Conservation (phyloP, 2,329 filamentous ascomycete species). For the Scedosporium dehoogii region DNA sequence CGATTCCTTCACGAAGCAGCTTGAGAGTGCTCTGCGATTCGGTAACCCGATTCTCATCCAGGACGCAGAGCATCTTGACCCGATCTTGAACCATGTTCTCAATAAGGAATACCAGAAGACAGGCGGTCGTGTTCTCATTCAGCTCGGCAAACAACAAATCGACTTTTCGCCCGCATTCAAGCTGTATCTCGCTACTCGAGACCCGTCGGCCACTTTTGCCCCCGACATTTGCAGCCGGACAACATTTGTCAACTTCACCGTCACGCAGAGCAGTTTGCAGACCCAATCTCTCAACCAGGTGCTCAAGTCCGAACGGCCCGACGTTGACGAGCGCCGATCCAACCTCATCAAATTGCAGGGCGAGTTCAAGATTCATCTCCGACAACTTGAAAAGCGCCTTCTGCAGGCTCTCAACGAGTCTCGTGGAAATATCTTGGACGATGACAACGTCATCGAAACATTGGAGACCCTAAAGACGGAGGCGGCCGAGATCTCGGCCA, state of each 20-base stretch:
- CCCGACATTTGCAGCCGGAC: constrained; percentile 97
- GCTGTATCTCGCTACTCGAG: constrained; percentile 87
- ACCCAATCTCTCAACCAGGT: constrained; percentile 97
- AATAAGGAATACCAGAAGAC: constrained; percentile 99
- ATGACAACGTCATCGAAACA: constrained; percentile 96
- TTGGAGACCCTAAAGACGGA: constrained; percentile 97
- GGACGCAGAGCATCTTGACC: constrained; percentile 93
- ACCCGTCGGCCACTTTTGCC: constrained; percentile 90
- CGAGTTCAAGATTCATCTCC: constrained; percentile 97
- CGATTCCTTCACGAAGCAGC: constrained; percentile 93
- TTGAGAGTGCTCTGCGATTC: constrained; percentile 93
- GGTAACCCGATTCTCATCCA: constrained; percentile 98
- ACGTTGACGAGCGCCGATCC: constrained; percentile 90
- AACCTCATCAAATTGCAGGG: constrained; percentile 98
- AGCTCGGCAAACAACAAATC: constrained; percentile 97
- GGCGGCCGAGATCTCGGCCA: constrained; percentile 87
- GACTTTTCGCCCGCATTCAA: constrained; percentile 97
- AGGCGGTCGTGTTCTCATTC: constrained; percentile 92
- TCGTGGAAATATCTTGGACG: constrained; percentile 93
- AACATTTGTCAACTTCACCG: constrained; percentile 98
- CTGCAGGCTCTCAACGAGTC: constrained; percentile 95
- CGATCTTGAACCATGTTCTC: constrained; percentile 93
- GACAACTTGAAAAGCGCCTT: constrained; percentile 87
- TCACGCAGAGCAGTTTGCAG: constrained; percentile 96
- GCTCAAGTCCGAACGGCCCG: constrained; percentile 91